Base-by-base conservation (phyloP, 108 stramenopile species). In the Asterionellopsis glacialis region DNA sequence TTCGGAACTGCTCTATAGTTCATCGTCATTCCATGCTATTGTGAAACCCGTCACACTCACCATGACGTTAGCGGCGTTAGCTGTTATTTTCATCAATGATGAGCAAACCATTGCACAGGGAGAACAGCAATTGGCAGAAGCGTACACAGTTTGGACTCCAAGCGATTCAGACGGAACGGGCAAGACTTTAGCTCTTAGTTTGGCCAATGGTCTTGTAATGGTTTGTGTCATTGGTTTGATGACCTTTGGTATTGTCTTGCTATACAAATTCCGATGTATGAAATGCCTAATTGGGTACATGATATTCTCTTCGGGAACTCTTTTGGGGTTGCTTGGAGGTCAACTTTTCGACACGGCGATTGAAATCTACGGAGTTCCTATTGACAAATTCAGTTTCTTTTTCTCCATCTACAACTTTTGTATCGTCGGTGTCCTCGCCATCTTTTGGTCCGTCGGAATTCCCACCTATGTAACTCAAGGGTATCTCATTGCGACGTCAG, bases 161-260 rank as follows among this genome's bases (percentile, higher is more conserved):
- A 59, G 67, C 42, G 70, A 71, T 21, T 63, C 69, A 11, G 74
- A 70, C 14, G 71, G 63, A 42, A 70, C 84, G 23, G 80, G 74
- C 15, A 69, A 84, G 47, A 72, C 82, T 11, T 9, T 90, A 11
- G 84, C 67, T 23, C 53, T 90, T 52, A 87, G 88, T 54, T 67
- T 97, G 41, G 74, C 92, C 45, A 98, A 98, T 88, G 93, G 93
- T 13, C 65, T 98, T 19, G 85, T 94, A 23, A 95, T 98, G 52
- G 94, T 98, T 13, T 63, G 75, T 9, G 85, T 80, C 11, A 91
- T 98, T 49, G 78, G 88, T 11, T 63, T 68, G 19, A 93, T 91
- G 74, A 97, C 98, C 11, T 94, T 96, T 60, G 83, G 90, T 12
- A 94, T 98, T 55, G 98, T 96, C 5, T 57, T 91, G 4, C 62